A percentile compares a stretch with the other conserved stretches of the same genome.
Conservation (phyloP, 352 stramenopile species). For the Pythium dissotocum region DNA sequence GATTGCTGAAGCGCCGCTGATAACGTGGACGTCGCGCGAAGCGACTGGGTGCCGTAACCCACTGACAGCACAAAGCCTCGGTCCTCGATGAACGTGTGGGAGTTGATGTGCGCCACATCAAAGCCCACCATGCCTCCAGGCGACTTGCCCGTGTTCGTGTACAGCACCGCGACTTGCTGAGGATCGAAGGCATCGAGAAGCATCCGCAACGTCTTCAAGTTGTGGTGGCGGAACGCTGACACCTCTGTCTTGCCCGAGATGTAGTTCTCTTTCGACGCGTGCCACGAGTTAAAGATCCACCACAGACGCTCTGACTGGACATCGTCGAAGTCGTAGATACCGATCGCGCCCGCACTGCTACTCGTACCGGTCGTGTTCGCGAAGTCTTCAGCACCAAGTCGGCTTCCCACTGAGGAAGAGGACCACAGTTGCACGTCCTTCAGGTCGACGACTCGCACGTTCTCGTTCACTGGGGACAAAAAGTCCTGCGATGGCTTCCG, state of each 20-base stretch:
- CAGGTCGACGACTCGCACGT: conserved; percentile 54
- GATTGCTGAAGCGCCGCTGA: neutral
- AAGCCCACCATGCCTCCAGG: conserved; percentile 61
- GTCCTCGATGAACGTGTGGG: conserved; percentile 74
- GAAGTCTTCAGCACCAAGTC: conserved; percentile 11
- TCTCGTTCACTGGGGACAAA: conserved; percentile 33
- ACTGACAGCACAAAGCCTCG: conserved; percentile 66
- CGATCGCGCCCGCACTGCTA: conserved; percentile 45
- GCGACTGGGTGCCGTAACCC: conserved; percentile 41
- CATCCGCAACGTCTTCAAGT: conserved; percentile 67
- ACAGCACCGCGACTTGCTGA: conserved; percentile 77
- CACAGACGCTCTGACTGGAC: conserved; percentile 79
- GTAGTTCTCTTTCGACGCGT: conserved; percentile 65
- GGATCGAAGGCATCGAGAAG: conserved; percentile 78
- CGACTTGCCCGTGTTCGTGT: conserved; percentile 36
- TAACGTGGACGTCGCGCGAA: conserved; percentile 9
- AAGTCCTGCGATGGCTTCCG: conserved; percentile 15
- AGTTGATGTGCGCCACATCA: conserved; percentile 77
- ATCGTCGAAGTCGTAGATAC: conserved; percentile 79
- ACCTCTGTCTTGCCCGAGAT: conserved; percentile 71
- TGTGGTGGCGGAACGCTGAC: conserved; percentile 60
- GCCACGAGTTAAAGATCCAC: conserved; percentile 84
- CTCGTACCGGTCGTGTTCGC: conserved; percentile 26
- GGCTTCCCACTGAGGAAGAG: conserved; percentile 11
- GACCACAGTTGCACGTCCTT: conserved; percentile 54